These are phyloP conservation scores for Cadophora luteo-olivacea DNA, from an alignment of 2,329 filamentous ascomycete genomes.

Conservation along the genomic window DNA sequence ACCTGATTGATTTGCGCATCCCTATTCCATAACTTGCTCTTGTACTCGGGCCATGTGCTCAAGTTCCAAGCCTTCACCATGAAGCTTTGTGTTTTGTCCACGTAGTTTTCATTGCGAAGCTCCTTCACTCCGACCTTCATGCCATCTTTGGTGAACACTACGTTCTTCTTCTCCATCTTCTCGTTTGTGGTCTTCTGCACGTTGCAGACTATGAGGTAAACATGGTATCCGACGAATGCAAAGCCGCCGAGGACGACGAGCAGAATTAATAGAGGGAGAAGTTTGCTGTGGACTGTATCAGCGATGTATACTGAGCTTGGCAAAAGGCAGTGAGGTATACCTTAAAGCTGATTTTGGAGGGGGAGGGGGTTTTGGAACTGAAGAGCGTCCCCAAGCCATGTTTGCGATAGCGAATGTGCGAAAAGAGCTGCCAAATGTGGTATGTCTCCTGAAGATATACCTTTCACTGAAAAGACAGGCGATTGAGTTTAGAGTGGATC, in stretches of 20 bases:
- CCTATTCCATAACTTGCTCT: conserved; percentile 48
- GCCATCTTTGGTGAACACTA: conserved; percentile 78
- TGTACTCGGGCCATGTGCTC: conserved; percentile 45
- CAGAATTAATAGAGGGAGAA: conserved; percentile 72
- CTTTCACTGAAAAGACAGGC: not conserved
- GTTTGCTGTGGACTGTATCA: conserved; percentile 47
- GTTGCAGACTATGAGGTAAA: conserved; percentile 72
- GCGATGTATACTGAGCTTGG: not conserved
- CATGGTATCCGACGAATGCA: conserved; percentile 73
- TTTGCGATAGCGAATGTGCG: conserved; percentile 28
- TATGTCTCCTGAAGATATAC: not conserved
- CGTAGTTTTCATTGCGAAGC: conserved; percentile 71
- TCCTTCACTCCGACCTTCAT: conserved; percentile 75
- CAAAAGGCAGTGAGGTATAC: conserved; percentile 31
- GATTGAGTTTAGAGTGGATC: not conserved
- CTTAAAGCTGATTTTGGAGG: conserved; percentile 44
- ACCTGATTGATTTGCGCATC: conserved; percentile 34
- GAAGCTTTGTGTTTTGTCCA: conserved; percentile 75
- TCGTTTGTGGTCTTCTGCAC: conserved; percentile 70
- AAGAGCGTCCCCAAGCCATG: conserved; percentile 46
- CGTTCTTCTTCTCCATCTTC: conserved; percentile 77
- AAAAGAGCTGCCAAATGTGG: conserved; percentile 11
- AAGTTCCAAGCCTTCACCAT: conserved; percentile 72
- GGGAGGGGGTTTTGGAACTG: conserved; percentile 38
- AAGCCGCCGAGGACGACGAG: conserved; percentile 61